A percentile compares a stretch with the other conserved stretches of the same genome.
Evolutionary conservation across 176 grass and related monocot species (phyloP).

Genomic region (Thinopyrum elongatum): DNA sequence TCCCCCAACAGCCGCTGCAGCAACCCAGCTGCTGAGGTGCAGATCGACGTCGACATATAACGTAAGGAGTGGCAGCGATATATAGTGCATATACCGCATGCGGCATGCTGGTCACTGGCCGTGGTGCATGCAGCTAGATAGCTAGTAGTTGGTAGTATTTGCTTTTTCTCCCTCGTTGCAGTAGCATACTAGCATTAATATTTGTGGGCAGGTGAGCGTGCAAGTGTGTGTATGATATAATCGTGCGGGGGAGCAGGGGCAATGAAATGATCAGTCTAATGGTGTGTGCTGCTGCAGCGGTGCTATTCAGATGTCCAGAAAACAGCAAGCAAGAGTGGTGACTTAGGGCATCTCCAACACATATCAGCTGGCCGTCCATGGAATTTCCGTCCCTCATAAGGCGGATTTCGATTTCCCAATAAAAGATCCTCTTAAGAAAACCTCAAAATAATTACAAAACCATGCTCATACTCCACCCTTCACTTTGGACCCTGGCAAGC

Average conservation of each 20-base stretch:
- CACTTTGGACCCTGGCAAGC: no score
- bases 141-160: not conserved
- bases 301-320: no score
- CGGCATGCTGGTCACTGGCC: not conserved
- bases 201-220: not conserved
- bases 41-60: not conserved
- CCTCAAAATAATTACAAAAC: no score
- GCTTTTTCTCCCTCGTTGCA: no score
- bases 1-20: not conserved
- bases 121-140: not conserved
- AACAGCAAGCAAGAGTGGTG: no score
- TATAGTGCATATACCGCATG: not conserved
- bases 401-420: no score
- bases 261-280: not conserved
- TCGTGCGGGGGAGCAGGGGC: not conserved
- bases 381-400: no score
- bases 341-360: no score
- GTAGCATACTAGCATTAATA: no score
- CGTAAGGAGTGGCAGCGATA: not conserved
- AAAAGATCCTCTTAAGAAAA: no score
- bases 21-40: not conserved
- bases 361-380: no score
- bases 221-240: not conserved
- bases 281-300: not conserved
- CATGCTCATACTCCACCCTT: no score